Percentiles rank a stretch among this genome's conserved stretches.
phyloP scores from a whole-genome alignment of 2,329 filamentous ascomycete species.

The Fusarium denticulatum region DNA sequence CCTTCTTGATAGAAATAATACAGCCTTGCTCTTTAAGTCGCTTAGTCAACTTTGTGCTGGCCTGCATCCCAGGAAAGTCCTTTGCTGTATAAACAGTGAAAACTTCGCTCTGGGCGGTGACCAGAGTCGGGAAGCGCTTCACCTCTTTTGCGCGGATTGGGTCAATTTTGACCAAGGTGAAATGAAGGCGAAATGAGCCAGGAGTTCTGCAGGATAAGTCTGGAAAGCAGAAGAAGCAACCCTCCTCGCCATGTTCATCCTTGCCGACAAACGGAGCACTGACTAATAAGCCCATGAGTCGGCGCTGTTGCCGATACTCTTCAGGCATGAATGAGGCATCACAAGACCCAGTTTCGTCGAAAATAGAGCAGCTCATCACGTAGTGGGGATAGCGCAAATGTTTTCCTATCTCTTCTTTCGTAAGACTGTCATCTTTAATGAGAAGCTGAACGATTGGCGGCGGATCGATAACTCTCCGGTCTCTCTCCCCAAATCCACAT shows the following conservation, averaged over 20 bases:
- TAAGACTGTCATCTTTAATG: constrained; percentile 66
- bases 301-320: constrained; percentile 76
- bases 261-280: constrained; percentile 79
- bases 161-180: constrained; percentile 78
- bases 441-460: constrained; percentile 82
- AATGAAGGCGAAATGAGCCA: constrained; percentile 78
- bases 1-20: constrained; percentile 87
- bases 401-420: constrained; percentile 62
- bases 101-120: constrained; percentile 69
- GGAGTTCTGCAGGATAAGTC: constrained; percentile 83
- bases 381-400: constrained; percentile 70
- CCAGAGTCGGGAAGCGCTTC: constrained; percentile 60
- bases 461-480: constrained; percentile 83
- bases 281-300: constrained; percentile 83
- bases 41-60: constrained; percentile 78
- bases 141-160: constrained; percentile 61
- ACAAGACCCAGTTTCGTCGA: constrained; percentile 72
- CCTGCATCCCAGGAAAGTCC: constrained; percentile 85
- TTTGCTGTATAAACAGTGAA: constrained; percentile 86
- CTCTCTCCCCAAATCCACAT: constrained; percentile 84
- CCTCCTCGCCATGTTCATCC: constrained; percentile 77
- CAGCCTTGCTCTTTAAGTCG: constrained; percentile 81
- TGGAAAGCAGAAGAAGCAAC: constrained; percentile 87
- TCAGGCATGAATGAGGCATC: constrained; percentile 78
- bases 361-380: constrained; percentile 81